A percentile compares a stretch with the other conserved stretches of the same genome.
Conservation (phyloP, 768 basidiomycete genomes). For the Mycena pura region DNA sequence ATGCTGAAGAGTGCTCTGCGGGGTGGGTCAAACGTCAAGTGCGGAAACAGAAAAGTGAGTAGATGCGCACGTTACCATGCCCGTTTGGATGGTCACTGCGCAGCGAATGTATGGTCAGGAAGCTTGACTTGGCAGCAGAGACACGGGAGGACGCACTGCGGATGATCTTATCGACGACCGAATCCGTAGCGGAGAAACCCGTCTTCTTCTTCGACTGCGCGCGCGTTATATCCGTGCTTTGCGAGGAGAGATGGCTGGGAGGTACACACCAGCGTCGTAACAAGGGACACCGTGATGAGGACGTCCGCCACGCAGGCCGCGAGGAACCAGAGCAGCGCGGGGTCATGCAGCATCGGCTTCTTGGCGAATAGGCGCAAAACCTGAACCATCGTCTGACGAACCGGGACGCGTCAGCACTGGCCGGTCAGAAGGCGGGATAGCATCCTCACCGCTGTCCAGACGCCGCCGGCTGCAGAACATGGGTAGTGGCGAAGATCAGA, state of each 20-base stretch:
- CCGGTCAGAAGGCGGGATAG: too few species aligned
- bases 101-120: too few species aligned
- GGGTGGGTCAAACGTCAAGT: neutral
- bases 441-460: neutral
- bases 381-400: too few species aligned
- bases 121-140: too few species aligned
- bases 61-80: conserved; percentile 19
- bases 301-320: conserved; percentile 4
- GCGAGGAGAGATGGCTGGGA: too few species aligned
- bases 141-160: too few species aligned
- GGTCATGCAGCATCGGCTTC: too few species aligned
- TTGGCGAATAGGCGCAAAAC: too few species aligned
- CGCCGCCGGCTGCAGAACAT: conserved; percentile 3
- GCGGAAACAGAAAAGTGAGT: neutral
- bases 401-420: too few species aligned
- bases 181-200: conserved; percentile 11
- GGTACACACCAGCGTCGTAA: conserved; percentile 4
- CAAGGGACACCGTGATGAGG: conserved; percentile 2
- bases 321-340: conserved; percentile 8
- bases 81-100: conserved; percentile 27
- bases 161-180: conserved; percentile 26
- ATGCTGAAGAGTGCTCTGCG: conserved; percentile 12
- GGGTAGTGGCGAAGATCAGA: too few species aligned
- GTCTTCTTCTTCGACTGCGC: conserved; percentile 16
- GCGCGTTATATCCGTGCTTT: too few species aligned